phyloP scores from a whole-genome alignment of 148 eudicot genomes.

The Camellia lanceoleosa region DNA sequence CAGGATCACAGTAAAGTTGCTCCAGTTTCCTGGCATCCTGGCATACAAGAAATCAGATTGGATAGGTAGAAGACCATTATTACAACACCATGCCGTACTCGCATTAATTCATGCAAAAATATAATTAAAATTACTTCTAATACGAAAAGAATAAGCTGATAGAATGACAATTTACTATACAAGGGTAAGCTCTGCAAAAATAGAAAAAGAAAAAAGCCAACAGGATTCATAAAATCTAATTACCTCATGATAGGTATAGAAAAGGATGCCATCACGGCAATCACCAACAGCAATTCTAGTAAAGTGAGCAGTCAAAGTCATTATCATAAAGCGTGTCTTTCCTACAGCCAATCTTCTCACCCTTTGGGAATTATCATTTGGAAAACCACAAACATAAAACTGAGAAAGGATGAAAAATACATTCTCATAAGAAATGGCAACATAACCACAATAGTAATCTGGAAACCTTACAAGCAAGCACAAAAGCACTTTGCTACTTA shows the following conservation, averaged over 20 bases:
- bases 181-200: conserved; percentile 15
- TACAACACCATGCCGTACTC: not conserved
- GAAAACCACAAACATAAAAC: conserved; percentile 90
- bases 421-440: conserved; percentile 12
- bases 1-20: conserved; percentile 83
- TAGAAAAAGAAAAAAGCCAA: not conserved
- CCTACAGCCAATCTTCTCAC: conserved; percentile 67
- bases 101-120: not conserved
- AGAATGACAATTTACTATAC: not conserved
- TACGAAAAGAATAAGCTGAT: not conserved
- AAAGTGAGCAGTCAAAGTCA: conserved; percentile 71
- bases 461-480: not conserved
- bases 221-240: conserved; percentile 20
- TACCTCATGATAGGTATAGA: conserved; percentile 83
- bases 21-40: conserved; percentile 84
- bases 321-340: conserved; percentile 75
- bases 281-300: conserved; percentile 95
- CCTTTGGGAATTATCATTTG: conserved; percentile 63
- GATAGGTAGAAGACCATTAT: not conserved
- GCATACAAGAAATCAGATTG: conserved; percentile 9
- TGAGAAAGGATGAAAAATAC: conserved; percentile 28
- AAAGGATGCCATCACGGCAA: conserved; percentile 93
- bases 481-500: conserved; percentile 35
- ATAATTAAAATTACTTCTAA: not conserved
- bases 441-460: not conserved